Base-by-base conservation (phyloP, 768 basidiomycete genomes). In the Mycena indigotica region DNA sequence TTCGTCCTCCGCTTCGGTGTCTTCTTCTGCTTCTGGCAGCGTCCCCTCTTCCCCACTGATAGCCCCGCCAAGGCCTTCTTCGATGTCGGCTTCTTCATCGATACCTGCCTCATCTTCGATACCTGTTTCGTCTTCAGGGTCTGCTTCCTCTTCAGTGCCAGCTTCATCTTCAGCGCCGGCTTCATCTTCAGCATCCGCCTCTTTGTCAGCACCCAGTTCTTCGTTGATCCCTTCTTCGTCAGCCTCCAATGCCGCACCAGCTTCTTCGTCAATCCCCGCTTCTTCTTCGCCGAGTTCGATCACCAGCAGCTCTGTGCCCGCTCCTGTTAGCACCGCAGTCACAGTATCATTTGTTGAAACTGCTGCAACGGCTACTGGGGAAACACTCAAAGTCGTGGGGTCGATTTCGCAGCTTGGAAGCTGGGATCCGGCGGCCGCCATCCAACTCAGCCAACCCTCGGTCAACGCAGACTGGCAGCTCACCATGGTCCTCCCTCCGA, bases 401-500 rank as follows among this genome's bases (percentile, higher is more conserved):
- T 53, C 52, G 5, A 55, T 60, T 17, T 2, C 58, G 26, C 58
- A 60, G 41, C 44, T 60, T 24, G 58, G 49, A 23, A 28, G 2
- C 21, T 60, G 58, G 58, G 32, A n/a, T 8, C 40, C 58, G 3
- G n/a, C 24, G 1, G 17, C 53, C 8, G 58, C 58, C 2, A 38
- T 55, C 10, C 26, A 48, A 10, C 58, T 60, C 15, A 30, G 53
- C 3, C 54, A 24, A 12, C 23, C 53, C 17, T 55, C 15, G 32
- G 25, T 21, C 13, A 8, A 35, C 41, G 24, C 53, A 26, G 40
- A 35, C 28, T 58, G 57, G 57, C 44, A 15, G n/a, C 6, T 53
- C 25, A 58, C 51, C 10, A 13, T 46, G 50, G 38, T 13, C 4
- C 25, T 58, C 6, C 51, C 57, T 8, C 44, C 52, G 5, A 32